Conservation (phyloP, 2,329 filamentous ascomycete genomes). For the Elsinoe ampelina region DNA sequence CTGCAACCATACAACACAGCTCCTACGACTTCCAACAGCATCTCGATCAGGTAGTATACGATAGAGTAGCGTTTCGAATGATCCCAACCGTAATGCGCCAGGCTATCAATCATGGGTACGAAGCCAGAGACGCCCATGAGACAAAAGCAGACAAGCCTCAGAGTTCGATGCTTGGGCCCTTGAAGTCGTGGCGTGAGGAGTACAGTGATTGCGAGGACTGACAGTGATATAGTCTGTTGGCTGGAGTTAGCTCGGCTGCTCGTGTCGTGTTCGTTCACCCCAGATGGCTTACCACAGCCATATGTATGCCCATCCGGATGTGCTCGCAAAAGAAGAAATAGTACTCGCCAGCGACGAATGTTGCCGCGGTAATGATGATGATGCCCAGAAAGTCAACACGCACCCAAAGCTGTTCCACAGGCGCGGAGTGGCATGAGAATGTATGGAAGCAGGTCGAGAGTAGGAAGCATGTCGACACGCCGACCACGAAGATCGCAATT, state of each 20-base stretch:
- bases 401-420: conserved; percentile 2
- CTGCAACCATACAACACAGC: conserved; percentile 33
- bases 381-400: conserved; percentile 4
- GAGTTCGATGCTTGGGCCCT: background rate
- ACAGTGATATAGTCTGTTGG: background rate
- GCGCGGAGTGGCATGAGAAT: conserved; percentile 6
- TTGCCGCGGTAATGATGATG: background rate
- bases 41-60: background rate
- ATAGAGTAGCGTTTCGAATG: background rate
- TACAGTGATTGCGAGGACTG: background rate
- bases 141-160: background rate
- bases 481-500: background rate
- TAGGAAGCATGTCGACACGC: conserved; percentile 1
- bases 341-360: conserved; percentile 7
- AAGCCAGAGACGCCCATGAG: conserved; percentile 3
- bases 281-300: background rate
- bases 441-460: background rate
- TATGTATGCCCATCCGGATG: background rate
- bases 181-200: background rate
- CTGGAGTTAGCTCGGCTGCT: background rate
- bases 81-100: background rate
- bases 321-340: conserved; percentile 12
- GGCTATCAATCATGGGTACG: conserved; percentile 4
- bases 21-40: background rate
- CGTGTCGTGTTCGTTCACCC: too few species aligned